These are phyloP conservation scores for Xylaria sp. DNA, from an alignment of 2,329 filamentous ascomycete genomes.

Conservation along the genomic window DNA sequence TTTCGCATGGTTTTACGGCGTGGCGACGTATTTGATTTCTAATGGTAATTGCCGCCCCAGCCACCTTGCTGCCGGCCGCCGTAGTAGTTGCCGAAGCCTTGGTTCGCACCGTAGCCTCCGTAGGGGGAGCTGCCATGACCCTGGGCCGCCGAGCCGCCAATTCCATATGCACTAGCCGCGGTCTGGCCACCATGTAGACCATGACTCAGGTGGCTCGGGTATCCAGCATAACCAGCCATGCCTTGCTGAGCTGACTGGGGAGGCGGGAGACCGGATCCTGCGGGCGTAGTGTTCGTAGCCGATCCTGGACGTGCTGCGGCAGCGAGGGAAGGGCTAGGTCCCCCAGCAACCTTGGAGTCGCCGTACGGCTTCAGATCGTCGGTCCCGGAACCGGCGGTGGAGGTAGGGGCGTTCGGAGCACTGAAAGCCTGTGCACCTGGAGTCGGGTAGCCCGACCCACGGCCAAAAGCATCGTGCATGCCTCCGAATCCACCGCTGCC, in stretches of 20 bases:
- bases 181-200: slow-evolving; percentile 55
- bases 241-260: slow-evolving; percentile 56
- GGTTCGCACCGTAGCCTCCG: slow-evolving; percentile 53
- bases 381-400: slow-evolving; percentile 43
- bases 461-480: slow-evolving; percentile 58
- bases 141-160: slow-evolving; percentile 53
- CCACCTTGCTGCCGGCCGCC: slow-evolving; percentile 51
- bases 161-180: slow-evolving; percentile 53
- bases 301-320: slow-evolving; percentile 61
- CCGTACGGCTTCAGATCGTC: slow-evolving; percentile 65
- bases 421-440: slow-evolving; percentile 58
- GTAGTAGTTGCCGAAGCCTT: slow-evolving; percentile 54
- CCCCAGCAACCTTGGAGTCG: slow-evolving; percentile 56
- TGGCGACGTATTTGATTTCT: slow-evolving; percentile 27
- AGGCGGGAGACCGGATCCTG: slow-evolving; percentile 58
- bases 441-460: slow-evolving; percentile 57
- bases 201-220: slow-evolving; percentile 58
- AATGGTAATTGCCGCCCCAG: slow-evolving; percentile 64
- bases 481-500: slow-evolving; percentile 55
- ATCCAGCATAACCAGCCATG: slow-evolving; percentile 58
- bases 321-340: slow-evolving; percentile 59
- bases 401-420: slow-evolving; percentile 51
- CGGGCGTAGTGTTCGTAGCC: slow-evolving; percentile 56
- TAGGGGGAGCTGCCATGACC: slow-evolving; percentile 60
- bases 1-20: slow-evolving; percentile 24